Evolutionary conservation across 2,329 filamentous ascomycete genomes (phyloP), one percentile per base, ranked within the genome.

Genomic region (Juglanconis sp.): DNA sequence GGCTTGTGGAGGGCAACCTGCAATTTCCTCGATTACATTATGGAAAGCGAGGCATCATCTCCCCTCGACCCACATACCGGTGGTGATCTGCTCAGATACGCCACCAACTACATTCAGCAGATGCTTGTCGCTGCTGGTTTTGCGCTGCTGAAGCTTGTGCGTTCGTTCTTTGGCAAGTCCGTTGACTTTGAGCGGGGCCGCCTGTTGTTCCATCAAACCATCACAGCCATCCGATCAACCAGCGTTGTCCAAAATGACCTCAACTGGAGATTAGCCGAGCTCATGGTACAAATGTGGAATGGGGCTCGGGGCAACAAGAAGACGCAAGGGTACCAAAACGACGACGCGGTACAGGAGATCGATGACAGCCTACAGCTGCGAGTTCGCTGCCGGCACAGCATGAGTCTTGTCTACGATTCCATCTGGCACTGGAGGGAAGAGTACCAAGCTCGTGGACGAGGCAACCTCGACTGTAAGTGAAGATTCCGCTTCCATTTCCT

Each of bases 221-320:
- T 94, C 56, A 80, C 81, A 49, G 85, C 86, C 4, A 87, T 94
- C 53, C 82, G 90, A 38, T 82, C 84, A 55, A 89, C 90, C 52
- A 92, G 89, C 65, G 87, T 93, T 17, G 83, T 87, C 48, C 84
- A 87, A 63, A 94, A 94, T 68, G 91, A 95, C 69, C 80, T 95
- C 10, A 87, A 91, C 57, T 91, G 89, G 80, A 84, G 91, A 36
- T 79, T 94, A 62, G 89, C 90, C 2, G 91, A 94, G 75, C 82
- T 95, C n/a, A 89, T 94, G 80, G 90, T 91, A 5, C 91, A 94
- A 74, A 88, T 95, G 73, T 95, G 90, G 89, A 91, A 92, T 67
- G 88, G 84, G 2, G 82, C 83, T n/a, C 78, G 82, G 10, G 81
- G 84, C 40, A 74, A 72, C 65, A 75, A 76, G 65, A 74, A 76